Conservation (phyloP, 192 early-diverging fungal genomes). For the Gamsiella multidivaricata region DNA sequence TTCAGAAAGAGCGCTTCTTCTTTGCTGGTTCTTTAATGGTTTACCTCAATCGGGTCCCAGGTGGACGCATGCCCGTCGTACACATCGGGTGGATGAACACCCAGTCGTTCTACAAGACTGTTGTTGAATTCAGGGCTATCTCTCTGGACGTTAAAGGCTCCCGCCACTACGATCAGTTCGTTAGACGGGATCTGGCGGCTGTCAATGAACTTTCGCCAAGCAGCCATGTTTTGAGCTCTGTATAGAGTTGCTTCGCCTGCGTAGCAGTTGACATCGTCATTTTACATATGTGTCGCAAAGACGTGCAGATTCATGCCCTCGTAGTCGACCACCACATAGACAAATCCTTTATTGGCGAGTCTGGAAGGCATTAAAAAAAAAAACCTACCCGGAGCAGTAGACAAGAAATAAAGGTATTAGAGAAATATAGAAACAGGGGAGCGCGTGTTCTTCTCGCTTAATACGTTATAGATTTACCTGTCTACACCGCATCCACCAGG, state of each 20-base stretch:
- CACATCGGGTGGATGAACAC: not conserved
- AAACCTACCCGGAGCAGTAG: not conserved
- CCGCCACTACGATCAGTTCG: slow-evolving; percentile 17
- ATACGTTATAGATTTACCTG: not conserved
- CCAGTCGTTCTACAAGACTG: not conserved
- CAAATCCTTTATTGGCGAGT: slow-evolving; percentile 21
- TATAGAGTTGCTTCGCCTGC: not conserved
- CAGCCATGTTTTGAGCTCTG: not conserved
- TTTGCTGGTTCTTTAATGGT: not conserved
- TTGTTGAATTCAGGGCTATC: not conserved
- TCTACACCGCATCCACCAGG: not conserved
- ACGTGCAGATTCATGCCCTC: slow-evolving; percentile 22
- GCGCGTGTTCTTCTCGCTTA: too few species aligned
- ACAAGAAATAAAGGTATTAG: not conserved
- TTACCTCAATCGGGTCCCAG: slow-evolving; percentile 2
- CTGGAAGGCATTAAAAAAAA: not conserved
- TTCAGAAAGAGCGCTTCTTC: too few species aligned
- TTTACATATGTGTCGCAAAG: slow-evolving; percentile 32
- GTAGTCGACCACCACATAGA: slow-evolving; percentile 7
- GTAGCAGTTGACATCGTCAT: not conserved
- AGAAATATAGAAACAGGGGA: not conserved
- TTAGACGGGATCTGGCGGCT: slow-evolving; percentile 8
- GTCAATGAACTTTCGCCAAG: slow-evolving; percentile 2
- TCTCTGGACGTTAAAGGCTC: slow-evolving; percentile 18
- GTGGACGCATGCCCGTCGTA: slow-evolving; percentile 1